phyloP scores from a whole-genome alignment of 2,329 filamentous ascomycete genomes.

The Cercospora sp. region DNA sequence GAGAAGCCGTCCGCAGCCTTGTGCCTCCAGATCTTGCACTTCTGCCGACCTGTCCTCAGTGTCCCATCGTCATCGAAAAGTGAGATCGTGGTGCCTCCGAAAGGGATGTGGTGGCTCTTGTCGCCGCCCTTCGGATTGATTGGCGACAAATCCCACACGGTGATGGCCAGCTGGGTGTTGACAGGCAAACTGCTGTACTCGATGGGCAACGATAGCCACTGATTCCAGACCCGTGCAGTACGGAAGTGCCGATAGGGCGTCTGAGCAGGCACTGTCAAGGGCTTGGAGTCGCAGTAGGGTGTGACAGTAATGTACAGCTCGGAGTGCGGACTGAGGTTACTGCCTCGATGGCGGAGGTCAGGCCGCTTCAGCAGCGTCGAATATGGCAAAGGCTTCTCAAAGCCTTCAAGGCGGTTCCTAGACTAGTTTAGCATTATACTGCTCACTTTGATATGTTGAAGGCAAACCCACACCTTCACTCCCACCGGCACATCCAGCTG shows the following conservation, averaged over 20 bases:
- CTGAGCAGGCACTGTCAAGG: slow-evolving; percentile 85
- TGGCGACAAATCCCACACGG: slow-evolving; percentile 90
- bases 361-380: slow-evolving; percentile 77
- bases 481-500: slow-evolving; percentile 71
- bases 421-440: neutral
- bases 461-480: slow-evolving; percentile 60
- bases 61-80: slow-evolving; percentile 94
- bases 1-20: slow-evolving; percentile 83
- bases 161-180: slow-evolving; percentile 84
- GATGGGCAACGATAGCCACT: slow-evolving; percentile 89
- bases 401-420: slow-evolving; percentile 71
- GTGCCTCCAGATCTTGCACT: slow-evolving; percentile 81
- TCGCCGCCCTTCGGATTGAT: slow-evolving; percentile 69
- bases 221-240: slow-evolving; percentile 75
- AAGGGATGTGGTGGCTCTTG: slow-evolving; percentile 78
- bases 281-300: slow-evolving; percentile 94
- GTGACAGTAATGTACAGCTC: slow-evolving; percentile 93
- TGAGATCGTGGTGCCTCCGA: slow-evolving; percentile 87
- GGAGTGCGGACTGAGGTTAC: slow-evolving; percentile 76
- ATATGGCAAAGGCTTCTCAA: slow-evolving; percentile 70
- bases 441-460: neutral
- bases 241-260: slow-evolving; percentile 92
- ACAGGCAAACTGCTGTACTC: slow-evolving; percentile 78
- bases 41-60: slow-evolving; percentile 85
- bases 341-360: slow-evolving; percentile 82